A percentile compares a stretch with the other conserved stretches of the same genome.
Conservation (phyloP, 192 early-diverging fungal species). For the Entrophospora sp. region DNA sequence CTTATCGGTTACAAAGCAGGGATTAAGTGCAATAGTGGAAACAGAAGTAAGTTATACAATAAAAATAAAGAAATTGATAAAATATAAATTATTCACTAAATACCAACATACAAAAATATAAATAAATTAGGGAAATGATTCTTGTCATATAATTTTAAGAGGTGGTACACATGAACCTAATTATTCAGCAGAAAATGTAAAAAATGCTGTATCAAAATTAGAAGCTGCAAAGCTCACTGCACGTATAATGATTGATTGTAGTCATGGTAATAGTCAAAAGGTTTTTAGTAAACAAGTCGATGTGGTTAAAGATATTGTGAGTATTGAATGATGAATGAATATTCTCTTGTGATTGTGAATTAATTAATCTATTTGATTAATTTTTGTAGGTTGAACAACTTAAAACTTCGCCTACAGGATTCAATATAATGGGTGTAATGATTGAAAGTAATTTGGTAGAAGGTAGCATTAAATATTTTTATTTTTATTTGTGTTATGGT, state of each 20-base stretch:
- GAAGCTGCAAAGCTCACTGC: conserved; percentile 46
- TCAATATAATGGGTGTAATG: conserved; percentile 88
- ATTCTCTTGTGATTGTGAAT: conserved; percentile 1
- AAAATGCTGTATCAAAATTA: conserved; percentile 47
- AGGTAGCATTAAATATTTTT: conserved; percentile 55
- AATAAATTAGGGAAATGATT: conserved; percentile 63
- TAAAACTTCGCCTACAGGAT: conserved; percentile 33
- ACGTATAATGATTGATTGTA: conserved; percentile 89
- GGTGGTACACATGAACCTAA: conserved; percentile 85
- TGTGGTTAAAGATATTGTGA: conserved; percentile 51
- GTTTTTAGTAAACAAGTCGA: conserved; percentile 75
- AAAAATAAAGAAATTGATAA: too few relatives aligned
- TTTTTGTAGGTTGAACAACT: conserved; percentile 11
- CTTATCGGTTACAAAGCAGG: conserved; percentile 80
- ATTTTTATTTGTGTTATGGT: neutral
- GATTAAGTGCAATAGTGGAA: conserved; percentile 70
- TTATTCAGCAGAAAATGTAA: conserved; percentile 69
- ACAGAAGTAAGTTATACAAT: conserved; percentile 48
- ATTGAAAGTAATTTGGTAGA: conserved; percentile 88
- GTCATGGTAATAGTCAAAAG: conserved; percentile 91
- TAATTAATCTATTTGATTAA: neutral
- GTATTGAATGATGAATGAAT: neutral
- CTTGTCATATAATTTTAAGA: conserved; percentile 90
- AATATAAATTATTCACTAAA: neutral
- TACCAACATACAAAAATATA: too few relatives aligned